Base-by-base conservation (phyloP, 1,284 basidiomycete species). In the Ceratobasidium sp. region DNA sequence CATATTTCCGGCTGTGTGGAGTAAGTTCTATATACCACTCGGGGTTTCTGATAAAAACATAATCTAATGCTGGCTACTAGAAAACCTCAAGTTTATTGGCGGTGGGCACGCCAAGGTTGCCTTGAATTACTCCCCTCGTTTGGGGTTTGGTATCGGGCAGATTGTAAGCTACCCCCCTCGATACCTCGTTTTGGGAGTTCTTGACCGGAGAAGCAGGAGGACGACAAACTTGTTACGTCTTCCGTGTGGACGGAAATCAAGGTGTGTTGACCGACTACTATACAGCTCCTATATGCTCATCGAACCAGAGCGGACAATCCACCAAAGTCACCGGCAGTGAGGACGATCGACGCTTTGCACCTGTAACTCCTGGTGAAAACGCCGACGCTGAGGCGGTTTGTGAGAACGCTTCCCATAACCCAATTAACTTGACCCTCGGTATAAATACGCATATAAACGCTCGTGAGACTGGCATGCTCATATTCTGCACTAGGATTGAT, bases 1-100 rank as follows among this genome's bases (percentile, higher is more conserved):
- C 55, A 35, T 48, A 27, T 59, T 60, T 35, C 69, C 69, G 12
- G 55, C 48, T 38, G 69, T 60, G 30, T 71, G 69, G 69, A 71
- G 69, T 71, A 71, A 12, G 54, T 59, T 18, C 3, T 27, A 38
- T 20, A 1, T 16, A 27, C n/a, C 30, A 7, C 3, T 1, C 8
- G 8, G 18, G 16, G 50, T 10, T 18, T 30, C 30, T 57, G 50
- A 35, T 70, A 18, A 8, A 4, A 7, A 30, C 0, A 12, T 30
- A 27, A 35, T n/a, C n/a, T 52, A 33, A 2, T n/a, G 1, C 7
- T 20, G 16, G 2, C 27, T 12, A 12, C 30, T 16, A 60, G 55
- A 71, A 38, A n/a, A 27, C 2, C 44, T 71, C 2, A 59, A 23
- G 6, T 60, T 71, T 18, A 2, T 16, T 12, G 55, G 33, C 23